Percentiles rank a stretch among this genome's conserved stretches.
phyloP scores from a whole-genome alignment of 2,329 filamentous ascomycete species.

The Bimuria novae-zelandiae region DNA sequence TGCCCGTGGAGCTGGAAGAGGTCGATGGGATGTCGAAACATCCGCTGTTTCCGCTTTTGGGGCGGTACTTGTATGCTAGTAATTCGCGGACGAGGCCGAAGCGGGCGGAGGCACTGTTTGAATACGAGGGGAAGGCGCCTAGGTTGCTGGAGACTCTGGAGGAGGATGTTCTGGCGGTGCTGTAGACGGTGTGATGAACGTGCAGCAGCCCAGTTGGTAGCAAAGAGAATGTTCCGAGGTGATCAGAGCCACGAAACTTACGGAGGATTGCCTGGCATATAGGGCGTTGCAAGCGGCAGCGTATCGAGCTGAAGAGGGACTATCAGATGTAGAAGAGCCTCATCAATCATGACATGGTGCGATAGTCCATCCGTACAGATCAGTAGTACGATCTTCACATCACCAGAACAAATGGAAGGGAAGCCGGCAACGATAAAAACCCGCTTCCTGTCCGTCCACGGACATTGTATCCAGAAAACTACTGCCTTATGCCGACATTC shows the following conservation, averaged over 20 bases:
- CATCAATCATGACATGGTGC: too few relatives aligned
- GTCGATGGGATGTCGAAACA: conserved; percentile 32
- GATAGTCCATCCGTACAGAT: too few relatives aligned
- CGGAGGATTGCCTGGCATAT: too few relatives aligned
- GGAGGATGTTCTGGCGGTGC: conserved; percentile 27
- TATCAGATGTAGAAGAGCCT: too few relatives aligned
- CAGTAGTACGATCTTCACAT: background rate
- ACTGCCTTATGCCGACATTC: background rate
- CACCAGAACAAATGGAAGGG: background rate
- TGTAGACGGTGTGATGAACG: background rate
- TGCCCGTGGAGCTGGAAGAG: conserved; percentile 26
- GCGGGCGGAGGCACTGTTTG: conserved; percentile 58
- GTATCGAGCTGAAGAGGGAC: too few relatives aligned
- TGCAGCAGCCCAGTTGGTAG: too few relatives aligned
- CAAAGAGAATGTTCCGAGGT: too few relatives aligned
- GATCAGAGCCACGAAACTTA: too few relatives aligned
- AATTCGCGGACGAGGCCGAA: conserved; percentile 63
- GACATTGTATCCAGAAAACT: background rate
- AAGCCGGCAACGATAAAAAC: background rate
- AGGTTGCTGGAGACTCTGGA: conserved; percentile 53
- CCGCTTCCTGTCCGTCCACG: background rate
- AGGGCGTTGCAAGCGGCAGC: too few relatives aligned
- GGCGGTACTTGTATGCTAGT: conserved; percentile 46
- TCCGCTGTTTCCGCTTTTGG: conserved; percentile 26
- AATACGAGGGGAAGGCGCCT: conserved; percentile 58